phyloP scores from a whole-genome alignment of 306 rosid species.

The Pterocarpus macrocarpus region DNA sequence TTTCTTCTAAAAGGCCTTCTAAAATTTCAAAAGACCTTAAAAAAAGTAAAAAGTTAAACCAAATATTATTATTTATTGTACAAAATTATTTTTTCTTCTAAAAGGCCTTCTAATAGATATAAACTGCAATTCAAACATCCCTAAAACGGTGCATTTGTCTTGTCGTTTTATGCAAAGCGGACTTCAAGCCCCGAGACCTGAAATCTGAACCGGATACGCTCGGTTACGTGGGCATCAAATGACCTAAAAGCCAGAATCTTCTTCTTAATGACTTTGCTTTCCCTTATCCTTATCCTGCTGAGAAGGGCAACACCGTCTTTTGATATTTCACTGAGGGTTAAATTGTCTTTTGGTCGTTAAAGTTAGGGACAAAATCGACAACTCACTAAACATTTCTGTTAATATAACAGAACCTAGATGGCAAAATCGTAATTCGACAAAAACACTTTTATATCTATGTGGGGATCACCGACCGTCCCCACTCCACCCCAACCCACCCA shows the following conservation, averaged over 20 bases:
- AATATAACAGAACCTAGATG: constrained; percentile 37
- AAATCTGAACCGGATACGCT: constrained; percentile 40
- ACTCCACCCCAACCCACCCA: constrained; percentile 48
- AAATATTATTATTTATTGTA: too few relatives aligned
- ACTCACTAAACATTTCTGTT: not conserved
- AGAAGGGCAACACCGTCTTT: constrained; percentile 32
- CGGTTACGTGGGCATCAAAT: not conserved
- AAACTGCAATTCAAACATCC: too few relatives aligned
- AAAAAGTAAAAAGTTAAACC: too few relatives aligned
- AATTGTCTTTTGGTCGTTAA: not conserved
- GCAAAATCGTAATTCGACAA: constrained; percentile 17
- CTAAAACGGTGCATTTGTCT: not conserved
- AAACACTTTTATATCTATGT: constrained; percentile 35
- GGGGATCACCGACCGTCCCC: constrained; percentile 51
- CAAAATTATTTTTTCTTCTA: too few relatives aligned
- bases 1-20: too few relatives aligned
- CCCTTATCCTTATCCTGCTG: constrained; percentile 38
- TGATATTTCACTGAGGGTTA: not conserved
- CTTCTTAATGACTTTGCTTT: not conserved
- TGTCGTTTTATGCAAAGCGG: constrained; percentile 10
- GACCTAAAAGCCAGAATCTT: constrained; percentile 27
- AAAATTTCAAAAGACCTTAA: too few relatives aligned
- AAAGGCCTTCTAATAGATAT: too few relatives aligned
- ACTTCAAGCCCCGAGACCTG: not conserved
- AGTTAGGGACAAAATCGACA: constrained; percentile 19